phyloP scores from a whole-genome alignment of 2,329 filamentous ascomycete genomes.

The Aspergillus tamarii region DNA sequence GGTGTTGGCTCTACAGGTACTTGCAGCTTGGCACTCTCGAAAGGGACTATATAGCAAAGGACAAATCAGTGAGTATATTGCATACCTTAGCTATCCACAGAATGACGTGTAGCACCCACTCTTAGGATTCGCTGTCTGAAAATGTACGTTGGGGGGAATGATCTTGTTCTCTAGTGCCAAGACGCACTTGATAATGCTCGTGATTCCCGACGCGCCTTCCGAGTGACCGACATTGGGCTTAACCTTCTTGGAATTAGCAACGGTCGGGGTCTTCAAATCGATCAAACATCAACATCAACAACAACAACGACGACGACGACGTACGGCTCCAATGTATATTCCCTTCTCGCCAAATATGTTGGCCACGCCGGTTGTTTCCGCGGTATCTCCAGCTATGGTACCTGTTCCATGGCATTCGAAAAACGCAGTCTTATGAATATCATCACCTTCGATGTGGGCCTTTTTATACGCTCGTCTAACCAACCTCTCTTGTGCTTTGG shows the following conservation, averaged over 20 bases:
- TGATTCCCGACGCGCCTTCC: constrained; percentile 31
- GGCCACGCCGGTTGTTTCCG: constrained; percentile 20
- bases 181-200: constrained; percentile 30
- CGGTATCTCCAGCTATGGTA: constrained; percentile 22
- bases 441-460: constrained; percentile 9
- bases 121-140: constrained; percentile 32
- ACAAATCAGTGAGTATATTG: background rate
- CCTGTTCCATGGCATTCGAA: constrained; percentile 28
- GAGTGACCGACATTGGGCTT: constrained; percentile 34
- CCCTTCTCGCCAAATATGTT: constrained; percentile 17
- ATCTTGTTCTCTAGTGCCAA: constrained; percentile 26
- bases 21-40: constrained; percentile 17
- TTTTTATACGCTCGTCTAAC: constrained; percentile 15
- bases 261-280: background rate
- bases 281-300: no score
- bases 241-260: constrained; percentile 18
- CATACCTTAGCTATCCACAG: background rate
- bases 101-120: constrained; percentile 13
- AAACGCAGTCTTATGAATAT: constrained; percentile 13
- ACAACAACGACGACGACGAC: background rate
- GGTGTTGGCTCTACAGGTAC: constrained; percentile 22
- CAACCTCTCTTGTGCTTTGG: constrained; percentile 17
- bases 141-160: constrained; percentile 34
- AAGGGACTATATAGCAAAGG: constrained; percentile 18
- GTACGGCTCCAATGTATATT: constrained; percentile 25